Evolutionary conservation across 2,329 filamentous ascomycete species (phyloP), one percentile per base, ranked within the genome.

Genomic region (Nemania bipapillata): DNA sequence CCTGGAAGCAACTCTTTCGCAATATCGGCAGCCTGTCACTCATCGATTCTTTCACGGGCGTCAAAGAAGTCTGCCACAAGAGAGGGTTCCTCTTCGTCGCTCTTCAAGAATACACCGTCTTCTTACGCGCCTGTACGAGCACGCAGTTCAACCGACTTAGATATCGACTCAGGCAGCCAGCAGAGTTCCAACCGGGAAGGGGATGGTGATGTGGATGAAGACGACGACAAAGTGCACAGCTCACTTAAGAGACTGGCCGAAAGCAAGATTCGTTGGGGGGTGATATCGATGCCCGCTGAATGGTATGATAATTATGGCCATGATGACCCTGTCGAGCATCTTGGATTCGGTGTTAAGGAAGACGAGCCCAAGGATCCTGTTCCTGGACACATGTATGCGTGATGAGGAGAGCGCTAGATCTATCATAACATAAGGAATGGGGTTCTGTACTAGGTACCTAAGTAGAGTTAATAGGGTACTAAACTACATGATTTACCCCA

Each of bases 11-110:
- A 72, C 64, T 73, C 72, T 1, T 57, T 71, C 2, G 68, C 70
- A 20, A 61, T 74, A 24, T 66, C 68, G 9, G 66, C 68, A 17
- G 70, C 68, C 2, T 71, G 72, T 57, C 68, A 73, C 42, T 3
- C 52, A 15, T 49, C 45, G 7, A 26, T 5, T 26, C 12, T 37
- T 37, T 22, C 52, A 2, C 28, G 28, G 24, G 30, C 30, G 45
- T 28, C 11, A 3, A 45, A 15, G 22, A n/a, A 30, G 22, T 45
- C 35, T 4, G 15, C 17, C 24, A 53, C 50, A 53, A n/a, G 8
- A 12, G 24, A 52, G 4, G 50, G 12, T 11, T 35, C 17, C 26
- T 30, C 50, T 17, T 35, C 17, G 12, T 32, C 28, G 15, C 50
- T 17, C 26, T 22, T 22, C 0, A 28, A 53, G 11, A 8, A 20